Base-by-base conservation (phyloP, 202 grass and related monocot genomes). In the Carex sylvatica region DNA sequence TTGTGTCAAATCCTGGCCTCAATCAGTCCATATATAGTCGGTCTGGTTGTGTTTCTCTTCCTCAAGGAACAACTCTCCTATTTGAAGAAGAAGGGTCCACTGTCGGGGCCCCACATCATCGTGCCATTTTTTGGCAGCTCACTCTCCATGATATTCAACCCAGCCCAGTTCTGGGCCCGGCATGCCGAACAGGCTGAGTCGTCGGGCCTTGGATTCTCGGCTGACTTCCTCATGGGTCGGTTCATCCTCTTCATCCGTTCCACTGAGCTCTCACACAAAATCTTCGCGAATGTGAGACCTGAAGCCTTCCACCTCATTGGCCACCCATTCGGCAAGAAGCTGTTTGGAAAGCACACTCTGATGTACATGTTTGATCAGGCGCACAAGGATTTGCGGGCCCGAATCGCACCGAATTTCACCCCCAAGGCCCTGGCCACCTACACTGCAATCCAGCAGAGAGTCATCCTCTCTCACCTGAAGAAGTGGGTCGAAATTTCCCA, bases 281-380 rank as follows among this genome's bases (percentile, higher is more conserved):
- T 98, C 0, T 98, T 98, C 72, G 91, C 96, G 16, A 98, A 98
- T 87, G 96, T 98, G 58, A 91, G 96, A 47, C 92, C 89, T 70
- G 92, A 98, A 59, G 96, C 92, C 33, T 98, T 98, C 89, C 96
- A 95, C 78, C 91, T 98, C 83, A 90, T 98, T 78, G 96, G 96
- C 35, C 96, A 98, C 62, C 96, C 96, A 0, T 98, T 98, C 42
- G 92, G 92, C 23, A 98, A 98, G 89, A 92, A 68, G 86, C 89
- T 98, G 49, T 98, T 98, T 61, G 96, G 96, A 7, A 92, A 98
- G 38, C 91, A 95, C 89, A 98, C 95, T 90, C 86, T 98, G 84
- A 98, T 98, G 74, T 98, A 98, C 91, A 98, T 95, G 96, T 92
- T 98, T 49, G 92, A 92, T 88, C 89, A 98, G 69, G 84, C 82